Conservation (phyloP, 345 rosid genomes). For the Brassica nigra region DNA sequence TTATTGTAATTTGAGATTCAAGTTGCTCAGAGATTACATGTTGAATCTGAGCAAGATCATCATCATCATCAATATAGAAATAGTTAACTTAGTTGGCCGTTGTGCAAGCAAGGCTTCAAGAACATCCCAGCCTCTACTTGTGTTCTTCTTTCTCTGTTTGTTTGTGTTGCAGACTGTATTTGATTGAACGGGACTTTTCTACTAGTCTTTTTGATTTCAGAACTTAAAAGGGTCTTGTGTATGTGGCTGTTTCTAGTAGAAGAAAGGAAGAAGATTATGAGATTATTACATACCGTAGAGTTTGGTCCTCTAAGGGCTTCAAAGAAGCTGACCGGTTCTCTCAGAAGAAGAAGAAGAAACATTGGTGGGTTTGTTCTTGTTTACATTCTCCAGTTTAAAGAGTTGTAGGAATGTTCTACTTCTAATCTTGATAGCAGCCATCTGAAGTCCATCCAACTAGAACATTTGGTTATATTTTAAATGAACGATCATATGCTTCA, state of each 20-base stretch:
- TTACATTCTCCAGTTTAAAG: conserved; percentile 61
- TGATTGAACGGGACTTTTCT: neutral
- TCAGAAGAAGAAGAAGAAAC: conserved; percentile 74
- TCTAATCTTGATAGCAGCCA: too few relatives aligned
- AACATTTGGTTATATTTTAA: too few relatives aligned
- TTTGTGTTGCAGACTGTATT: neutral
- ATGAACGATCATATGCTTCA: too few relatives aligned
- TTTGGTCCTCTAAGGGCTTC: conserved; percentile 50
- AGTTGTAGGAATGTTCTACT: conserved; percentile 46
- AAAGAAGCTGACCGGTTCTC: conserved; percentile 43
- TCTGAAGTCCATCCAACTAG: too few relatives aligned
- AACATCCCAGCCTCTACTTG: conserved; percentile 51
- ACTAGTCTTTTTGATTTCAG: neutral
- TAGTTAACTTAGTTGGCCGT: conserved; percentile 33
- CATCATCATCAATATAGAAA: conserved; percentile 16
- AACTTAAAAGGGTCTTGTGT: neutral
- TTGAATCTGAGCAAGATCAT: conserved; percentile 30
- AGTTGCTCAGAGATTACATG: conserved; percentile 15
- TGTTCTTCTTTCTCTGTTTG: conserved; percentile 1
- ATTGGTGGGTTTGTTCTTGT: conserved; percentile 77
- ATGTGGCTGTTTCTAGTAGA: neutral
- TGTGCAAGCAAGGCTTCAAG: conserved; percentile 78
- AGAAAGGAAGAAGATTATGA: neutral
- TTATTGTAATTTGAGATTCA: conserved; percentile 13
- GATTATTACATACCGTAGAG: conserved; percentile 52